Evolutionary conservation across 75 land plant genomes (phyloP).

Genomic region (Pinus tabuliformis): DNA sequence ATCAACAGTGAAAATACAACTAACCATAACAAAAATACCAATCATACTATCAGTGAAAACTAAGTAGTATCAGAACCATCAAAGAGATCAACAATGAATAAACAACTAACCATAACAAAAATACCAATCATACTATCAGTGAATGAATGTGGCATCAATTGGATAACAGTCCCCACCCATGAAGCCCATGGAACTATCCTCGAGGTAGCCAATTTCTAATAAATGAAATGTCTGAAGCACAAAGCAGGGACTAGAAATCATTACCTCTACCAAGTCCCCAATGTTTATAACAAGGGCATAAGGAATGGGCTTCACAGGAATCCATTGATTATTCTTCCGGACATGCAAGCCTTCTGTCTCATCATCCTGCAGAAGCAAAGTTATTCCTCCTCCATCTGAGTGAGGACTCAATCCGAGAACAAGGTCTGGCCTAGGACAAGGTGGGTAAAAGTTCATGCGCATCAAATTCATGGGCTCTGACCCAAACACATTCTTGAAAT

Average conservation of each 20-base stretch:
- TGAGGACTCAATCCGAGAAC: constrained; percentile 54
- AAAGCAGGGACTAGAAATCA: neutral
- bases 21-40: too few relatives aligned
- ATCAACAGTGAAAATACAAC: too few relatives aligned
- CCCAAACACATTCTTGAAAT: neutral
- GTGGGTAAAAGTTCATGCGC: constrained; percentile 53
- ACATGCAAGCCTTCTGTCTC: constrained; percentile 20
- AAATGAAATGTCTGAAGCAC: too few relatives aligned
- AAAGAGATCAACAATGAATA: too few relatives aligned
- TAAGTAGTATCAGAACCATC: too few relatives aligned
- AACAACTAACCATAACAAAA: too few relatives aligned
- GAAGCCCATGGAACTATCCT: too few relatives aligned
- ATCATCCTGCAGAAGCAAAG: constrained; percentile 35
- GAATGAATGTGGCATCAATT: too few relatives aligned
- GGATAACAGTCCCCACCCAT: too few relatives aligned
- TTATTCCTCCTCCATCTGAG: constrained; percentile 45
- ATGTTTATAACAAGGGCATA: constrained; percentile 24
- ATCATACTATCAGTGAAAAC: too few relatives aligned
- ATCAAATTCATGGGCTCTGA: constrained; percentile 26
- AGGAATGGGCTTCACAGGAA: constrained; percentile 22
- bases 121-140: too few relatives aligned
- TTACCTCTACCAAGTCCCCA: constrained; percentile 28
- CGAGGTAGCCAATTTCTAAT: too few relatives aligned
- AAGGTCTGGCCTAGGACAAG: constrained; percentile 63
- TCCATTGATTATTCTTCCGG: constrained; percentile 25